Percentiles rank a stretch among this genome's conserved stretches.
These are phyloP conservation scores for Russula griseocarnosa DNA, from an alignment of 768 basidiomycete species.

Conservation along the genomic window DNA sequence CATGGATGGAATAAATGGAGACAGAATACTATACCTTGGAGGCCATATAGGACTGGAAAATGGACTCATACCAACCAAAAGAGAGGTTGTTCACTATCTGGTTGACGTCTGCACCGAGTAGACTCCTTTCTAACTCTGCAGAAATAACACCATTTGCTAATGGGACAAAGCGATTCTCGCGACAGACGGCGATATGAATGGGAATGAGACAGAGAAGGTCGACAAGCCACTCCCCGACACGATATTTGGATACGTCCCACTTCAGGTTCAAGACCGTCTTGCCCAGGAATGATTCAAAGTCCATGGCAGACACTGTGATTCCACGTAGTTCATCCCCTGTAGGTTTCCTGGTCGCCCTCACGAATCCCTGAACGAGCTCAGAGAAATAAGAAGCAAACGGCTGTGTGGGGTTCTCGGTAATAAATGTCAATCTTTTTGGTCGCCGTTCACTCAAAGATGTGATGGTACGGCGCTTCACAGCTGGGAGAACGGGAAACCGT, in stretches of 20 bases:
- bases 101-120: constrained; percentile 59
- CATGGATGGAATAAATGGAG: background rate
- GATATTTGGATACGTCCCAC: constrained; percentile 38
- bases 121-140: constrained; percentile 34
- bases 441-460: constrained; percentile 30
- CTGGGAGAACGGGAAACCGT: constrained; percentile 18
- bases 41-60: constrained; percentile 61
- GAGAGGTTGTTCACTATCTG: constrained; percentile 52
- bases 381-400: constrained; percentile 43
- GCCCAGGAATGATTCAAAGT: constrained; percentile 33
- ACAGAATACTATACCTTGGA: constrained; percentile 39
- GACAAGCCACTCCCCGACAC: constrained; percentile 58
- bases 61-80: constrained; percentile 62
- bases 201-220: constrained; percentile 60
- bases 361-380: constrained; percentile 45
- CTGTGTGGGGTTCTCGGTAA: constrained; percentile 39
- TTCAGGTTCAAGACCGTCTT: constrained; percentile 7
- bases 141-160: constrained; percentile 39
- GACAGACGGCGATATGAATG: constrained; percentile 56
- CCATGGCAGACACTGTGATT: constrained; percentile 35
- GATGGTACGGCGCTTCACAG: constrained; percentile 21
- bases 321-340: constrained; percentile 40
- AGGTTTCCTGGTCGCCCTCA: constrained; percentile 50
- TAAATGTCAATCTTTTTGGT: constrained; percentile 41
- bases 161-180: constrained; percentile 14